These are phyloP conservation scores for Kingdonia uniflora DNA, from an alignment of 164 flowering plant species.

Conservation along the genomic window DNA sequence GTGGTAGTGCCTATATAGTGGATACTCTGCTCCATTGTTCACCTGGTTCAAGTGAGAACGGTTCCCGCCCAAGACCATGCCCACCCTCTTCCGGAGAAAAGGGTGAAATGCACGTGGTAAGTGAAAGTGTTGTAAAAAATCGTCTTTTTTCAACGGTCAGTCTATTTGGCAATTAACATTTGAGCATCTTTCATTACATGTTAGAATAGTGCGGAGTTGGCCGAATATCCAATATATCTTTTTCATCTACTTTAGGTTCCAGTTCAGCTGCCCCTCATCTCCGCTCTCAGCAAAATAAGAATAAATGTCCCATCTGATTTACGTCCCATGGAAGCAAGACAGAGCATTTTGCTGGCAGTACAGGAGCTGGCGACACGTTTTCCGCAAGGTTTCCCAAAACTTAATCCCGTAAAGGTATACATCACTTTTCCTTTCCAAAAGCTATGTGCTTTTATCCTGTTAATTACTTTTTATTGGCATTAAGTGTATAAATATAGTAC, in stretches of 20 bases:
- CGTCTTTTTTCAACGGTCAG: slow-evolving; percentile 21
- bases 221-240: not conserved
- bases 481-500: too few relatives aligned
- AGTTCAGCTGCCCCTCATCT: slow-evolving; percentile 79
- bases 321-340: slow-evolving; percentile 86
- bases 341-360: slow-evolving; percentile 66
- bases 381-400: slow-evolving; percentile 88
- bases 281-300: slow-evolving; percentile 73
- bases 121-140: slow-evolving; percentile 27
- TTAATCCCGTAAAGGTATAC: slow-evolving; percentile 82
- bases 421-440: not conserved
- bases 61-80: slow-evolving; percentile 82
- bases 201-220: not conserved
- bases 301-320: slow-evolving; percentile 81
- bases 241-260: slow-evolving; percentile 55
- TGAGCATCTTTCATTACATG: too few relatives aligned
- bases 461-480: not conserved
- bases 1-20: slow-evolving; percentile 79
- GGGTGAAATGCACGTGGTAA: slow-evolving; percentile 99
- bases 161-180: slow-evolving; percentile 1
- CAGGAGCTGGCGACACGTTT: slow-evolving; percentile 73
- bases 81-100: slow-evolving; percentile 90
- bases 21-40: slow-evolving; percentile 94
- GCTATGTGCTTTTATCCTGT: not conserved
- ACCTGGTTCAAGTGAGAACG: slow-evolving; percentile 63